Evolutionary conservation across 140 eudicot species (phyloP).

Genomic region (Erigeron philadelphicus): DNA sequence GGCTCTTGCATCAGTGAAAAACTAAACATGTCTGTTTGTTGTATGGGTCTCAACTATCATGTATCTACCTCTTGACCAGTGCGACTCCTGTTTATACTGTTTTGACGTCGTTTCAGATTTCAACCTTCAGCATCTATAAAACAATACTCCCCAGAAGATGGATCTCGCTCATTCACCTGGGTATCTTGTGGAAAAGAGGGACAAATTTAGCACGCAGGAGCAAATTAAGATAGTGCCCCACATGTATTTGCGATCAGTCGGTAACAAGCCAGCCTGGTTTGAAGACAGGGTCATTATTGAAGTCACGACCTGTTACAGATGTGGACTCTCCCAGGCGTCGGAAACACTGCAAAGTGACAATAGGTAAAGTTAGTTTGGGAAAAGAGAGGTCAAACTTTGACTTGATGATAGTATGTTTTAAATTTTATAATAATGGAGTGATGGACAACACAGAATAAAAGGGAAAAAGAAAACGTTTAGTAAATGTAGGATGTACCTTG

Average conservation of each 20-base stretch:
- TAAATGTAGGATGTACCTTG: slow-evolving; percentile 44
- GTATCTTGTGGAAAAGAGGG: background rate
- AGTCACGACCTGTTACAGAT: slow-evolving; percentile 74
- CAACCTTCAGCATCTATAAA: background rate
- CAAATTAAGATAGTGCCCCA: background rate
- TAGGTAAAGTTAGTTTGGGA: background rate
- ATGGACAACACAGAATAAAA: background rate
- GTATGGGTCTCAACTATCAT: slow-evolving; percentile 4
- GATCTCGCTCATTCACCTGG: background rate
- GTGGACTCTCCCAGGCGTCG: slow-evolving; percentile 92
- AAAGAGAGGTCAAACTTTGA: slow-evolving; percentile 17
- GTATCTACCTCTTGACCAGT: slow-evolving; percentile 8
- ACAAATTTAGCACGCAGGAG: slow-evolving; percentile 1
- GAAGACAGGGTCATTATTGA: slow-evolving; percentile 46
- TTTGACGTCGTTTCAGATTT: slow-evolving; percentile 2
- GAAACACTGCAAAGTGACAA: slow-evolving; percentile 54
- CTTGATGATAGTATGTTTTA: background rate
- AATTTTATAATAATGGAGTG: background rate
- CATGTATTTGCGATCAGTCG: slow-evolving; percentile 33
- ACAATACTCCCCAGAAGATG: background rate
- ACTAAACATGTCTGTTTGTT: slow-evolving; percentile 5
- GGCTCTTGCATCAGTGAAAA: slow-evolving; percentile 22
- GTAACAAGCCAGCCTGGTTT: slow-evolving; percentile 87
- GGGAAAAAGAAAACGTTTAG: background rate
- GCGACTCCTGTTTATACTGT: slow-evolving; percentile 14